Evolutionary conservation across 2,329 filamentous ascomycete genomes (phyloP), one percentile per base, ranked within the genome.

Genomic region (Phyllosticta ampelicida): DNA sequence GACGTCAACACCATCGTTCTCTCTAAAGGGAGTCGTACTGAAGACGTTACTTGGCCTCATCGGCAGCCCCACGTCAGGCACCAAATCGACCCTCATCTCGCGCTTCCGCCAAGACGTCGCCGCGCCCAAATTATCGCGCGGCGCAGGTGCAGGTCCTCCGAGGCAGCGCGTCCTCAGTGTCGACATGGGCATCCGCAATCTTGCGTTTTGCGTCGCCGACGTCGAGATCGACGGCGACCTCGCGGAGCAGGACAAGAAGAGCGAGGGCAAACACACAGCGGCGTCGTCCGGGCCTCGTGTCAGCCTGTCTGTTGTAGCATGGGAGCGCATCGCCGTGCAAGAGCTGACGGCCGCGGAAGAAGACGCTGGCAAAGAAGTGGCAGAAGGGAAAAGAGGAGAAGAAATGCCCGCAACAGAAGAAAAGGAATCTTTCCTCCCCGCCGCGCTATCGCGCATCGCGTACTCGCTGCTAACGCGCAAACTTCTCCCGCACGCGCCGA

Each of bases 141-240:
- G 30, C 36, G 36, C 36, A 1, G 13, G 5, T n/a, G 13, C 8
- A n/a, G 36, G 13, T n/a, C 36, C n/a, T 30, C 2, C 18, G 50
- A 18, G 5, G 19, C 29, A 75, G 63, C 78, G 84, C 50, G 77
- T 94, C 21, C 70, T 94, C 30, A 91, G 87, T 67, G 86, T 95
- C 61, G 89, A 95, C 69, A 86, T 94, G 82, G 89, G 89, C 3
- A 87, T 95, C 63, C 83, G 83, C 50, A 95, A 95, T 68, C 75
- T 95, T 3, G 89, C 88, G 1, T 89, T 84, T 68, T 87, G 86
- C 62, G 77, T 89, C 61, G 70, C 88, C 29, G 65, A 73, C 18
- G 66, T 79, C 1, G 26, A 53, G 2, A 49, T 56, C 8, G 9
- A 13, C 5, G 26, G 9, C 1, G 11, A 13, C 18, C n/a, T 11